Evolutionary conservation across 192 early-diverging fungal genomes (phyloP).

Genomic region (Martensiomyces pterosporus): DNA sequence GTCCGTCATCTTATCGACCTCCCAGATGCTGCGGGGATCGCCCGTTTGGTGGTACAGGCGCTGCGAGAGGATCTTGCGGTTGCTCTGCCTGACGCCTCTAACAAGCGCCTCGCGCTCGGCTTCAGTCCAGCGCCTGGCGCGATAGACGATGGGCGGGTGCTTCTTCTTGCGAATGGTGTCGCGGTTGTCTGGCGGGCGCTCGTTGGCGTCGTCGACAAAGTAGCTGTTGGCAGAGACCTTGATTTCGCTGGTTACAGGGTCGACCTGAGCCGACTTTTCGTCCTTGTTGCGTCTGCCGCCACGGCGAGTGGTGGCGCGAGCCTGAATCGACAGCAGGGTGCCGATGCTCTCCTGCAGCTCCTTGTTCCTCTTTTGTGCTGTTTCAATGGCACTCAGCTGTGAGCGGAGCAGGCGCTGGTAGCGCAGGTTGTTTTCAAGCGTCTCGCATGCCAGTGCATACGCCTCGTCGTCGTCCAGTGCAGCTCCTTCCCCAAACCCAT

Average conservation of each 20-base stretch:
- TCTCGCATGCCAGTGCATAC: constrained; percentile 35
- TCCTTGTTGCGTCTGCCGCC: constrained; percentile 26
- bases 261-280: constrained; percentile 18
- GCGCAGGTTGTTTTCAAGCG: constrained; percentile 48
- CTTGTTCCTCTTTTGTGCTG: constrained; percentile 47
- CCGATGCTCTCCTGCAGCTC: constrained; percentile 39
- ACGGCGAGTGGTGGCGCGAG: constrained; percentile 30
- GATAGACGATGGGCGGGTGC: constrained; percentile 48
- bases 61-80: constrained; percentile 48
- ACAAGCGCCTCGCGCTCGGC: constrained; percentile 51
- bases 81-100: constrained; percentile 48
- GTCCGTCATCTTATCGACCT: constrained; percentile 39
- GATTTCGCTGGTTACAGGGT: constrained; percentile 33
- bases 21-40: constrained; percentile 47
- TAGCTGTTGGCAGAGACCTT: constrained; percentile 18
- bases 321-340: constrained; percentile 38
- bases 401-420: constrained; percentile 41
- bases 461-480: constrained; percentile 35
- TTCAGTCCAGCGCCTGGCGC: constrained; percentile 52
- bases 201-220: constrained; percentile 41
- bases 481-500: constrained; percentile 7
- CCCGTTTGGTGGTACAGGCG: constrained; percentile 43
- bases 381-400: constrained; percentile 50
- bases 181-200: constrained; percentile 48
- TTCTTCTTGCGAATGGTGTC: constrained; percentile 45